Percentiles rank a stretch among this genome's conserved stretches.
Conservation (phyloP, 495 filamentous ascomycete genomes). For the Podospora australis region DNA sequence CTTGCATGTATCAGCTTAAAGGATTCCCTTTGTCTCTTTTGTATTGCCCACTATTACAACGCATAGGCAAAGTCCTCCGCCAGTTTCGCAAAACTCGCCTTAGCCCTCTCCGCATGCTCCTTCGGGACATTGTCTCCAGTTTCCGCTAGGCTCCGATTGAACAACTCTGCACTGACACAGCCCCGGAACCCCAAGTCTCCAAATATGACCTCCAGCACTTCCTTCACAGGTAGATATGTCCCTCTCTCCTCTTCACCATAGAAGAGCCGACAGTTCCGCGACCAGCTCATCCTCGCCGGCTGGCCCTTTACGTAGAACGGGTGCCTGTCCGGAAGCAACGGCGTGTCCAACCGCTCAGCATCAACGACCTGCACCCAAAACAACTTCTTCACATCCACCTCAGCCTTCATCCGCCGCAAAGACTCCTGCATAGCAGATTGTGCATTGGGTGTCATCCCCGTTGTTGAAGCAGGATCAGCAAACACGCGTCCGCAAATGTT, state of each 20-base stretch:
- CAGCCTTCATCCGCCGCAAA: constrained; percentile 47
- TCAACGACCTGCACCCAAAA: constrained; percentile 80
- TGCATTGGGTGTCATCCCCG: constrained; percentile 51
- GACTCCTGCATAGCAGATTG: constrained; percentile 52
- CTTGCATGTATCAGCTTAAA: too few relatives aligned
- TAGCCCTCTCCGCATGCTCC: constrained; percentile 59
- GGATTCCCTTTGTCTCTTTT: too few relatives aligned
- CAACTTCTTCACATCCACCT: constrained; percentile 60
- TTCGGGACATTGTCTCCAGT: constrained; percentile 44
- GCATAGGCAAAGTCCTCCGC: too few relatives aligned
- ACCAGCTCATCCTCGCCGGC: constrained; percentile 72
- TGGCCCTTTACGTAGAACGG: constrained; percentile 57
- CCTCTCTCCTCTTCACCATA: constrained; percentile 64
- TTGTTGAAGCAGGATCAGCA: constrained; percentile 55
- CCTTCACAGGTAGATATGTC: constrained; percentile 64
- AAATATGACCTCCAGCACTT: constrained; percentile 57
- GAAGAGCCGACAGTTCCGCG: constrained; percentile 68
- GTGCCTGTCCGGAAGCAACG: constrained; percentile 57
- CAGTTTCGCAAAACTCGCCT: constrained; percentile 56
- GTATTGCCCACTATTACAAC: too few relatives aligned
- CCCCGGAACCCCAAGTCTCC: constrained; percentile 60
- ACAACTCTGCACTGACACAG: constrained; percentile 76
- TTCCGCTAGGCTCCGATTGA: constrained; percentile 59
- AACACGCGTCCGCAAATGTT: constrained; percentile 72
- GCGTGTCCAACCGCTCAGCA: constrained; percentile 55